These are phyloP conservation scores for Lotmaria passim DNA, from an alignment of 208 protist genomes.

Conservation along the genomic window DNA sequence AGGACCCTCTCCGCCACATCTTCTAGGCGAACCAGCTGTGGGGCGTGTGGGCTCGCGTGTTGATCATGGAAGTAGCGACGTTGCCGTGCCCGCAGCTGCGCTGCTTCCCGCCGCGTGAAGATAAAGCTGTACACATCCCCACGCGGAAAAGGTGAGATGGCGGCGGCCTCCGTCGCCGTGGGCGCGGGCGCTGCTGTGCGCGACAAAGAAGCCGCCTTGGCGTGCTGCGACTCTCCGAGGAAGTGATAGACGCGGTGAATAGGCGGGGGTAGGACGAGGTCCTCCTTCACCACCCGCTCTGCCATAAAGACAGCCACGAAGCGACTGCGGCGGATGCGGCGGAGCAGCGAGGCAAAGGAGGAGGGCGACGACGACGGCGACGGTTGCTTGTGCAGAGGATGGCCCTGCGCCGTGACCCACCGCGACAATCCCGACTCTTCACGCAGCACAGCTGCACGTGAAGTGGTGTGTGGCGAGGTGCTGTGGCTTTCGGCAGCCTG, in stretches of 20 bases:
- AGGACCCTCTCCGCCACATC: conserved; percentile 4
- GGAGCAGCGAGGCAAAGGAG: conserved; percentile 4
- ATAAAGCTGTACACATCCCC: conserved; percentile 26
- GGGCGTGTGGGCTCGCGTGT: conserved; percentile 22
- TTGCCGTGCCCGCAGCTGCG: conserved; percentile 10
- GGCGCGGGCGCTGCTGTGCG: background rate
- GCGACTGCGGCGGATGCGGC: conserved; percentile 22
- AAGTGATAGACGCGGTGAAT: conserved; percentile 23
- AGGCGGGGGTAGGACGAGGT: conserved; percentile 21
- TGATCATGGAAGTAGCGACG: conserved; percentile 17
- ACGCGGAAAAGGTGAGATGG: background rate
- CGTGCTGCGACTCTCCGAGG: background rate
- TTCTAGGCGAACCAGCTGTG: conserved; percentile 13
- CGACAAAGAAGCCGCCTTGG: background rate
- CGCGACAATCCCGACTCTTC: too few species aligned
- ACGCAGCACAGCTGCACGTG: too few species aligned
- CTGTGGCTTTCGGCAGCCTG: background rate
- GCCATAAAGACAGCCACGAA: conserved; percentile 17
- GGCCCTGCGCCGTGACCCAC: too few species aligned
- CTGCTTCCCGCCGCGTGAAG: conserved; percentile 4
- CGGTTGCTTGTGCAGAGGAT: background rate
- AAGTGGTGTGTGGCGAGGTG: background rate
- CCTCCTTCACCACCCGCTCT: conserved; percentile 12
- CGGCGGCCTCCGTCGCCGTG: background rate
- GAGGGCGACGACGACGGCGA: too few species aligned